These are phyloP conservation scores for Serendipita indica DNA, from an alignment of 768 basidiomycete genomes.

Conservation along the genomic window DNA sequence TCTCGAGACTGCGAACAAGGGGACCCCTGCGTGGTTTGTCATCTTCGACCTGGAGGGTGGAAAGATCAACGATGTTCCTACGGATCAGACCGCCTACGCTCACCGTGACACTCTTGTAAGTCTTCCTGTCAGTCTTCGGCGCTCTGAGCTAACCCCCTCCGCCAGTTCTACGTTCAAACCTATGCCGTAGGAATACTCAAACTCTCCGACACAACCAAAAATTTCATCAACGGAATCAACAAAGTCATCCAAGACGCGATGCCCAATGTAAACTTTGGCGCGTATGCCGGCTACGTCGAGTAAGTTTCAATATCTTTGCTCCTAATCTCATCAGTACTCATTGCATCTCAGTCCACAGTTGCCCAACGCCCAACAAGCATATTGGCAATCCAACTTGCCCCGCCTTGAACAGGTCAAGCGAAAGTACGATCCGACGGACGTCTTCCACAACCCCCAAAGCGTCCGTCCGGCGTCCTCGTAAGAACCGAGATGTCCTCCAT, in stretches of 20 bases:
- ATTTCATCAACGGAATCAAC: slow-evolving; percentile 11
- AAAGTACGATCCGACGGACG: neutral
- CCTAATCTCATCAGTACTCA: neutral
- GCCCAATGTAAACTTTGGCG: slow-evolving; percentile 11
- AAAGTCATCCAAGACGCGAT: slow-evolving; percentile 7
- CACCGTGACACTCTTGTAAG: slow-evolving; percentile 11
- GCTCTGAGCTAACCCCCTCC: neutral
- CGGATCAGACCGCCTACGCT: slow-evolving; percentile 7
- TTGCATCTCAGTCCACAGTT: neutral
- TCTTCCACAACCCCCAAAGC: slow-evolving; percentile 4
- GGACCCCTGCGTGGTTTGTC: slow-evolving; percentile 9
- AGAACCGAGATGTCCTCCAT: too few relatives aligned
- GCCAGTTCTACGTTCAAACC: slow-evolving; percentile 11
- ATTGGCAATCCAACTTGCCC: neutral
- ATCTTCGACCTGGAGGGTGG: slow-evolving; percentile 13
- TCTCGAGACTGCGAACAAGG: slow-evolving; percentile 8
- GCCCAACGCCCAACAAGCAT: neutral
- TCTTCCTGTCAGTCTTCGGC: too few relatives aligned
- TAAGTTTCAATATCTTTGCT: neutral
- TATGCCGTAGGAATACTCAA: slow-evolving; percentile 7
- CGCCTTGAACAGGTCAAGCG: slow-evolving; percentile 1
- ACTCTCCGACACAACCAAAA: slow-evolving; percentile 5
- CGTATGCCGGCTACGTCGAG: slow-evolving; percentile 13
- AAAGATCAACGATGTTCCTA: slow-evolving; percentile 11
- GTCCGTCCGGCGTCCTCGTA: neutral